These are phyloP conservation scores for Colletotrichum sp. DNA, from an alignment of 2,329 filamentous ascomycete species.

Conservation along the genomic window DNA sequence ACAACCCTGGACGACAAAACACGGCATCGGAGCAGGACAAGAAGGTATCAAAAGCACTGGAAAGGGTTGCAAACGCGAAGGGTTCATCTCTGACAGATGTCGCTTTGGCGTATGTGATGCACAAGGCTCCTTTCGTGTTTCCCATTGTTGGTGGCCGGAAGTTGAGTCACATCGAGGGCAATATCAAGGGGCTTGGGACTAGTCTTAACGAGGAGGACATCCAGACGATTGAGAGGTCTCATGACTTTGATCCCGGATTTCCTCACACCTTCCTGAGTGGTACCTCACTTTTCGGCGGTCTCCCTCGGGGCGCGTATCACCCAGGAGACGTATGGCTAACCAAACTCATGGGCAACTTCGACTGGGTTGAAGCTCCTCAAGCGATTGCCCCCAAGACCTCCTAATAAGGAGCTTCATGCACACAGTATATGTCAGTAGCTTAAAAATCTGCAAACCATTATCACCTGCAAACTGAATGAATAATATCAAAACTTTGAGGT, in stretches of 20 bases:
- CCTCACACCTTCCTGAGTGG: neutral
- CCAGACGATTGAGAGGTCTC: conserved; percentile 57
- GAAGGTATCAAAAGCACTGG: neutral
- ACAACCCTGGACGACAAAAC: neutral
- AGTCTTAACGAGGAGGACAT: conserved; percentile 58
- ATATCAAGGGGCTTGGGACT: conserved; percentile 61
- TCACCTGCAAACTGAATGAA: too few relatives aligned
- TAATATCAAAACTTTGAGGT: neutral
- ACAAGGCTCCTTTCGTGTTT: conserved; percentile 64
- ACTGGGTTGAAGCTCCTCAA: neutral
- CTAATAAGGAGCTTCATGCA: neutral
- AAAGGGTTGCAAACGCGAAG: neutral
- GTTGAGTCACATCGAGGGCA: conserved; percentile 63
- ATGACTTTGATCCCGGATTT: conserved; percentile 45
- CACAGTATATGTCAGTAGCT: neutral
- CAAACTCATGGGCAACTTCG: neutral
- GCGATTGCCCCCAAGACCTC: neutral
- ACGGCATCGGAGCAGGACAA: neutral
- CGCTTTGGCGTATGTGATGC: conserved; percentile 65
- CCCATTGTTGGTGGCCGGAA: conserved; percentile 67
- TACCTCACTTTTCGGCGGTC: neutral
- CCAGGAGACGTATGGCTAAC: neutral
- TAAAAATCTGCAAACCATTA: neutral
- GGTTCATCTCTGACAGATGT: neutral
- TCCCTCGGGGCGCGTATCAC: neutral